These are phyloP conservation scores for Delitschia confertaspora DNA, from an alignment of 495 filamentous ascomycete genomes.

Conservation along the genomic window DNA sequence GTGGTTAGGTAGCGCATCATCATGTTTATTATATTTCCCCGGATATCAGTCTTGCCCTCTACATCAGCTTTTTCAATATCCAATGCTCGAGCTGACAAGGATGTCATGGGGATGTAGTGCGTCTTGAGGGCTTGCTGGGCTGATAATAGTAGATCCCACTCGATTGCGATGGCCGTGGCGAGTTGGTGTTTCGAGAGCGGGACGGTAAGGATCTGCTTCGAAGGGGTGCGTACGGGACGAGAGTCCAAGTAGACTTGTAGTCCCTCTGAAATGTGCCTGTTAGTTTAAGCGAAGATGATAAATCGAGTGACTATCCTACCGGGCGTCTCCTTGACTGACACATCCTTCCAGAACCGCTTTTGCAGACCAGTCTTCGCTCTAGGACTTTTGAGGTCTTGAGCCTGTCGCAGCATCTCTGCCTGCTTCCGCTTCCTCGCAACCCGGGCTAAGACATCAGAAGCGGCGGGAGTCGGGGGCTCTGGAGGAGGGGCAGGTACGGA, in stretches of 20 bases:
- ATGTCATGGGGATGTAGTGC: slow-evolving; percentile 86
- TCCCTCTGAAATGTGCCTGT: slow-evolving; percentile 43
- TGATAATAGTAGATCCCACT: slow-evolving; percentile 81
- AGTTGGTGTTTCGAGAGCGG: slow-evolving; percentile 70
- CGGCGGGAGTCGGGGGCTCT: slow-evolving; percentile 54
- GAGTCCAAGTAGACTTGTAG: slow-evolving; percentile 71
- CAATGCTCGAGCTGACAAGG: slow-evolving; percentile 65
- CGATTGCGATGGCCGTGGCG: slow-evolving; percentile 75
- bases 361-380: slow-evolving; percentile 44
- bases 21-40: slow-evolving; percentile 53
- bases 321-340: slow-evolving; percentile 51
- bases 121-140: slow-evolving; percentile 65
- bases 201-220: slow-evolving; percentile 60
- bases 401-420: slow-evolving; percentile 44
- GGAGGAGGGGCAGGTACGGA: slow-evolving; percentile 82
- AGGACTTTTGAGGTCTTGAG: slow-evolving; percentile 39
- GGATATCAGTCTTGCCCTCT: slow-evolving; percentile 35
- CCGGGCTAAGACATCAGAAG: slow-evolving; percentile 43
- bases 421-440: slow-evolving; percentile 48
- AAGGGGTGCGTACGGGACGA: slow-evolving; percentile 66
- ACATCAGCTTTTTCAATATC: slow-evolving; percentile 66
- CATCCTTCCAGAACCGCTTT: slow-evolving; percentile 80
- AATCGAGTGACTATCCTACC: slow-evolving; percentile 32
- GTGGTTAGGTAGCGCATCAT: slow-evolving; percentile 83
- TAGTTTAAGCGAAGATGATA: slow-evolving; percentile 2